phyloP scores from a whole-genome alignment of 1,284 basidiomycete species.

The Sanghuangporus baumii region DNA sequence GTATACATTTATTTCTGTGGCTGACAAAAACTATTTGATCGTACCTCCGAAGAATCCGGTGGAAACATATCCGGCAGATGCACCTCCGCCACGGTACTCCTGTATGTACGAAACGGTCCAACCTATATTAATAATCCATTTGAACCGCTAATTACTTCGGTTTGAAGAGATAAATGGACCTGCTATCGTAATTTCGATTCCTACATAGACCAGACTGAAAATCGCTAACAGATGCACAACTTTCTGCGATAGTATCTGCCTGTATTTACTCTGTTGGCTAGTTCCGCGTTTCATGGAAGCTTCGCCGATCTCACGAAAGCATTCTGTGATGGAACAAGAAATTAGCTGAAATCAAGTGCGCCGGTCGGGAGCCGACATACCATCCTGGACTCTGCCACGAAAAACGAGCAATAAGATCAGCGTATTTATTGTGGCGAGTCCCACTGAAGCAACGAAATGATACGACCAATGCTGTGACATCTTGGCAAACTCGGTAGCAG shows the following conservation, averaged over 20 bases:
- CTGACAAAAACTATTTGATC: no score
- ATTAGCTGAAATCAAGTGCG: conserved; percentile 41
- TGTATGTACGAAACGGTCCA: conserved; percentile 28
- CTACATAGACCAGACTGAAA: conserved; percentile 61
- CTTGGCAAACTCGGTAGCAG: conserved; percentile 57
- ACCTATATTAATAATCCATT: conserved; percentile 11
- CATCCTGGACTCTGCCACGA: conserved; percentile 6
- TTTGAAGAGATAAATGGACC: conserved; percentile 24
- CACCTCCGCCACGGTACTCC: conserved; percentile 23
- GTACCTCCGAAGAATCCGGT: conserved; percentile 25
- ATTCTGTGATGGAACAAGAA: background rate
- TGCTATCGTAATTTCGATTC: conserved; percentile 61
- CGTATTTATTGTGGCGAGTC: conserved; percentile 44
- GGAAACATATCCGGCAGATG: conserved; percentile 23
- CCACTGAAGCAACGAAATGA: conserved; percentile 59
- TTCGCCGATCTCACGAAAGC: background rate
- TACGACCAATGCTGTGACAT: conserved; percentile 46
- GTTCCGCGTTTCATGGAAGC: background rate
- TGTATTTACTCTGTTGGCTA: conserved; percentile 28
- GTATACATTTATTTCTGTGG: background rate
- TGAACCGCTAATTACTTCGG: background rate
- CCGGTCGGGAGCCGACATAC: conserved; percentile 33
- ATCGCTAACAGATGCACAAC: conserved; percentile 54
- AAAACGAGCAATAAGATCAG: conserved; percentile 43
- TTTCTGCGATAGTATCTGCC: conserved; percentile 46